Conservation (phyloP, 2,329 filamentous ascomycete genomes). For the Bipolaris sorokiniana region DNA sequence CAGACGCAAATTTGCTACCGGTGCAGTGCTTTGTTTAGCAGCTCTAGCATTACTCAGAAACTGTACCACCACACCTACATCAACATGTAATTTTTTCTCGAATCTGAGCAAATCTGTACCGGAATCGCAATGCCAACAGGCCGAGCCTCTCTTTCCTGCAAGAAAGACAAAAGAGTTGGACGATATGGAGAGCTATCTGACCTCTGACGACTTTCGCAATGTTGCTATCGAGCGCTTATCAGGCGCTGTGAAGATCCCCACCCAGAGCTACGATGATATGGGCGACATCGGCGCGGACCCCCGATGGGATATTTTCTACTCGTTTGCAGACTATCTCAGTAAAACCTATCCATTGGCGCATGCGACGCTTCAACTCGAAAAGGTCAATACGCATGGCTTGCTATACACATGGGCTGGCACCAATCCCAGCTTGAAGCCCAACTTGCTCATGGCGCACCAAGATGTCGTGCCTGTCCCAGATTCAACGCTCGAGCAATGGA, state of each 20-base stretch:
- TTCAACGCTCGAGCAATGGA: slow-evolving; percentile 62
- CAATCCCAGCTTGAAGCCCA: slow-evolving; percentile 59
- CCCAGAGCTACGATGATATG: slow-evolving; percentile 63
- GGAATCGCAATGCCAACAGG: slow-evolving; percentile 36
- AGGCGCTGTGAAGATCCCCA: slow-evolving; percentile 60
- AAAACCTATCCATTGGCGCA: slow-evolving; percentile 48
- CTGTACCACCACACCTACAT: slow-evolving; percentile 21
- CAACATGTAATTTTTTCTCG: slow-evolving; percentile 20
- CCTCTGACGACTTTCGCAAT: slow-evolving; percentile 37
- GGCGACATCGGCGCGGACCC: slow-evolving; percentile 61
- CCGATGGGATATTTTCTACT: slow-evolving; percentile 64
- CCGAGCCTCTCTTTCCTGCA: slow-evolving; percentile 35
- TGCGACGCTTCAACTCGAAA: slow-evolving; percentile 56
- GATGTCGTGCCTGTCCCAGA: slow-evolving; percentile 66
- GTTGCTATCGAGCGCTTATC: slow-evolving; percentile 49
- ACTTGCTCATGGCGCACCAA: slow-evolving; percentile 67
- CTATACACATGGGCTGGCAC: slow-evolving; percentile 64
- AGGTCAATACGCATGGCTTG: slow-evolving; percentile 65
- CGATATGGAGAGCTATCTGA: slow-evolving; percentile 36
- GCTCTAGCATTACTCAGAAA: slow-evolving; percentile 7
- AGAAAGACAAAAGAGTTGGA: slow-evolving; percentile 35
- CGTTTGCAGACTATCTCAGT: slow-evolving; percentile 54
- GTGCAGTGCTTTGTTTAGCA: slow-evolving; percentile 8
- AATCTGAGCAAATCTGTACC: background rate
- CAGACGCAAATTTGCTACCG: slow-evolving; percentile 8